Evolutionary conservation across 345 rosid genomes (phyloP).

Genomic region (Cardamine resedifolia): DNA sequence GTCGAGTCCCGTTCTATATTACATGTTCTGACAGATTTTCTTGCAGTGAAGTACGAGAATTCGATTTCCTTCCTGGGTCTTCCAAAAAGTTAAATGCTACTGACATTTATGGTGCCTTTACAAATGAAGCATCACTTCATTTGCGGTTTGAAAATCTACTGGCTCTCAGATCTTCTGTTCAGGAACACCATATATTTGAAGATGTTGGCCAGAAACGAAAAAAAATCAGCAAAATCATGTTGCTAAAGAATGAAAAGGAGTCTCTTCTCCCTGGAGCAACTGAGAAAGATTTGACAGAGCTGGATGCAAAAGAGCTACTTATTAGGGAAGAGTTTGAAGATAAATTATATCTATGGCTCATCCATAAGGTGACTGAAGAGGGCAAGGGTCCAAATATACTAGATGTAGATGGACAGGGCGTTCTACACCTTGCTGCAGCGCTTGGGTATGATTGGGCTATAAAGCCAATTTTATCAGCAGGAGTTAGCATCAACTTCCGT

Average conservation of each 20-base stretch:
- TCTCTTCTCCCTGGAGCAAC: constrained; percentile 12
- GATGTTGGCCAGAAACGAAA: constrained; percentile 50
- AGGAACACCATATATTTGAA: constrained; percentile 41
- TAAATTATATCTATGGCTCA: constrained; percentile 72
- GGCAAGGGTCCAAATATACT: constrained; percentile 72
- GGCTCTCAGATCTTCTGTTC: constrained; percentile 41
- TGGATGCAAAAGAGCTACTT: constrained; percentile 42
- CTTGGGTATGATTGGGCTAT: constrained; percentile 94
- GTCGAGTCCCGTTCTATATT: constrained; percentile 78
- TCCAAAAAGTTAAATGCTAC: constrained; percentile 44
- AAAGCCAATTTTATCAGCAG: constrained; percentile 64
- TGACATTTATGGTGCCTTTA: constrained; percentile 43
- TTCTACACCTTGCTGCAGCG: constrained; percentile 75
- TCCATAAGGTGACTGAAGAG: constrained; percentile 65
- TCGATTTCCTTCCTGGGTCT: constrained; percentile 63
- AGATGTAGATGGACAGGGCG: constrained; percentile 81
- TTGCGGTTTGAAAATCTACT: constrained; percentile 58
- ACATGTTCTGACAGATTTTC: constrained; percentile 92
- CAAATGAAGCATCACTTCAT: constrained; percentile 50
- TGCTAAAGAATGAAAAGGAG: constrained; percentile 76
- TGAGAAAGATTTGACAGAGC: constrained; percentile 26
- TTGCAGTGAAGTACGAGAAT: constrained; percentile 92
- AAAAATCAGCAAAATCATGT: constrained; percentile 52
- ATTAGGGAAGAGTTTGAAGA: constrained; percentile 59
- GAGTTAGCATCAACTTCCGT: constrained; percentile 83